Evolutionary conservation across 805 yeast genomes (phyloP).

Genomic region (Saccharomycopsis olivae): DNA sequence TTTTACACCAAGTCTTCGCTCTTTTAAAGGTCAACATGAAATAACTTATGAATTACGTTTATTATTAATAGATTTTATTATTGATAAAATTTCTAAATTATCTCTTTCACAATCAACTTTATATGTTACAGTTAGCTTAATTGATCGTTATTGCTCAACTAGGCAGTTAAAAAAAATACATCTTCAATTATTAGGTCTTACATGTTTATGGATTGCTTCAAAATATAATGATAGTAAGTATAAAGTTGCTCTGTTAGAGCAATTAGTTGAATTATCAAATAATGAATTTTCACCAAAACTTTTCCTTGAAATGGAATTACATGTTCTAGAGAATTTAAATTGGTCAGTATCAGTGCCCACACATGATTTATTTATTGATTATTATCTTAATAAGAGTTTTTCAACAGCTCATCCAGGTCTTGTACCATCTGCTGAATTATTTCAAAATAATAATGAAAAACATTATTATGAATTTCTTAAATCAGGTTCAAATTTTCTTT

Average conservation of each 20-base stretch:
- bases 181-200: slow-evolving; percentile 31
- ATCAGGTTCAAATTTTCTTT: slow-evolving; percentile 13
- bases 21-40: slow-evolving; percentile 12
- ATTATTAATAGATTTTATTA: slow-evolving; percentile 6
- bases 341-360: slow-evolving; percentile 25
- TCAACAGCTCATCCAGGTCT: neutral
- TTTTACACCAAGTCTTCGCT: slow-evolving; percentile 3
- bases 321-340: slow-evolving; percentile 30
- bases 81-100: slow-evolving; percentile 1
- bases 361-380: slow-evolving; percentile 15
- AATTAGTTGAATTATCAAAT: slow-evolving; percentile 3
- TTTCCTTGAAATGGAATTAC: slow-evolving; percentile 39
- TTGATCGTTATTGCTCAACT: slow-evolving; percentile 31
- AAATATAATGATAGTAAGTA: slow-evolving; percentile 24
- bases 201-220: slow-evolving; percentile 37
- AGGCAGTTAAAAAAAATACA: slow-evolving; percentile 26
- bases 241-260: slow-evolving; percentile 5
- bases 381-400: slow-evolving; percentile 10
- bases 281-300: slow-evolving; percentile 19
- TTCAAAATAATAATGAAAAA: neutral
- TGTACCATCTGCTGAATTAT: no score
- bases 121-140: slow-evolving; percentile 21
- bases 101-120: slow-evolving; percentile 6
- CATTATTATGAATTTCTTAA: slow-evolving; percentile 11
- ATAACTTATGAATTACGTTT: slow-evolving; percentile 7